phyloP scores from a whole-genome alignment of 495 filamentous ascomycete genomes.

The Immersiella caudata region DNA sequence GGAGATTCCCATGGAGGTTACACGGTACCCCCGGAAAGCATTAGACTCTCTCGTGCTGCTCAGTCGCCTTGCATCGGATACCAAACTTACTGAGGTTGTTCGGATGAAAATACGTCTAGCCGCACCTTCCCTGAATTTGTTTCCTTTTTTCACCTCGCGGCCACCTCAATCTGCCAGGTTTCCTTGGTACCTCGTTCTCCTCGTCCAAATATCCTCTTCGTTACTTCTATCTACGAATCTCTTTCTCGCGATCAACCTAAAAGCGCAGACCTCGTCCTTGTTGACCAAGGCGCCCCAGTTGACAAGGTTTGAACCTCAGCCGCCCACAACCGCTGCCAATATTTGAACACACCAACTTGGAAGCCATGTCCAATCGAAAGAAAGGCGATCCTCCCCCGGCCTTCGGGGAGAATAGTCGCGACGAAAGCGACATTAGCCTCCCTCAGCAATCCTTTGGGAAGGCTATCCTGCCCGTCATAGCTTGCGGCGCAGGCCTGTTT shows the following conservation, averaged over 20 bases:
- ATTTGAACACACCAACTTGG: no score
- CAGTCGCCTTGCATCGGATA: not conserved
- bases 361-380: constrained; percentile 21
- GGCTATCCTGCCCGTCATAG: constrained; percentile 58
- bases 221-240: not conserved
- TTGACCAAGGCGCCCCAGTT: not conserved
- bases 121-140: not conserved
- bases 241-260: not conserved
- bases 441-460: constrained; percentile 25
- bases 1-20: not conserved
- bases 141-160: not conserved
- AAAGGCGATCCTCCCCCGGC: constrained; percentile 13
- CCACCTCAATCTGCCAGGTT: not conserved
- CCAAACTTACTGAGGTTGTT: not conserved
- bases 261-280: not conserved
- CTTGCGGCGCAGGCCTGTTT: constrained; percentile 87
- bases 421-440: not conserved
- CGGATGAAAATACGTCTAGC: not conserved
- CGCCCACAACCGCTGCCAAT: not conserved
- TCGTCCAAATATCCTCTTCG: not conserved
- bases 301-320: not conserved
- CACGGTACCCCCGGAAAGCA: not conserved
- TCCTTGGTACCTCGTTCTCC: not conserved
- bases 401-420: constrained; percentile 1
- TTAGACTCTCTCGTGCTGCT: not conserved